Evolutionary conservation across 78 protist genomes (phyloP).

Genomic region (Acrasis kona): DNA sequence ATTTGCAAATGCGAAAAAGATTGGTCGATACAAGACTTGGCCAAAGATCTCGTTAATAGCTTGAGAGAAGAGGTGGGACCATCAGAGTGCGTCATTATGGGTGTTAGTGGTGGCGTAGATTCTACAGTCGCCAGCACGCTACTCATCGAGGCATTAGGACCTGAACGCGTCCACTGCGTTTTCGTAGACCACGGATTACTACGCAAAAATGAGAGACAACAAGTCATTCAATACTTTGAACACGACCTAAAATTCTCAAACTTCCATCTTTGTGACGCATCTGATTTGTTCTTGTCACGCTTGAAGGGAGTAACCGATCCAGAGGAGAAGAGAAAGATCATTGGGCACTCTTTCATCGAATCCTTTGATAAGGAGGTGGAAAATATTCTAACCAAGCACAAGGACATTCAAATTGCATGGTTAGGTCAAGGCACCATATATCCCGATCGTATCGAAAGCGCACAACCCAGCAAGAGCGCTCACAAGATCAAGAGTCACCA

Average conservation of each 20-base stretch:
- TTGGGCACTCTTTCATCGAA: constrained; percentile 89
- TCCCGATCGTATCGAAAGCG: constrained; percentile 91
- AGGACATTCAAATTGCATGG: constrained; percentile 4
- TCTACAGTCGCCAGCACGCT: constrained; percentile 88
- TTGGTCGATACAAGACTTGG: constrained; percentile 51
- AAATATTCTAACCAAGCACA: background rate
- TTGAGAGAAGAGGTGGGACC: constrained; percentile 35
- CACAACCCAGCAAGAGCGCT: constrained; percentile 66
- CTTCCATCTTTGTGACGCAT: constrained; percentile 59
- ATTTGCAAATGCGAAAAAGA: constrained; percentile 29
- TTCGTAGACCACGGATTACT: constrained; percentile 91
- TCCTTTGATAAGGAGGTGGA: constrained; percentile 25
- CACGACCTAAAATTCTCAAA: constrained; percentile 39
- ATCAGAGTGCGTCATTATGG: constrained; percentile 46
- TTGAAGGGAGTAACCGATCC: constrained; percentile 47
- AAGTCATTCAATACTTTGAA: background rate
- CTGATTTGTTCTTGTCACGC: constrained; percentile 60
- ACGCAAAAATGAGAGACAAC: constrained; percentile 53
- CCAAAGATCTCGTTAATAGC: constrained; percentile 40
- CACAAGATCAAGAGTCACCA: constrained; percentile 93
- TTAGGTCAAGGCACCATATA: constrained; percentile 88
- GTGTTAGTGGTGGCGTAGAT: constrained; percentile 93
- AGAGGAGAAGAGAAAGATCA: constrained; percentile 87
- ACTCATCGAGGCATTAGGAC: constrained; percentile 73
- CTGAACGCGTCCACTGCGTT: constrained; percentile 60